phyloP scores from a whole-genome alignment of 306 rosid genomes.

The Delonix regia region DNA sequence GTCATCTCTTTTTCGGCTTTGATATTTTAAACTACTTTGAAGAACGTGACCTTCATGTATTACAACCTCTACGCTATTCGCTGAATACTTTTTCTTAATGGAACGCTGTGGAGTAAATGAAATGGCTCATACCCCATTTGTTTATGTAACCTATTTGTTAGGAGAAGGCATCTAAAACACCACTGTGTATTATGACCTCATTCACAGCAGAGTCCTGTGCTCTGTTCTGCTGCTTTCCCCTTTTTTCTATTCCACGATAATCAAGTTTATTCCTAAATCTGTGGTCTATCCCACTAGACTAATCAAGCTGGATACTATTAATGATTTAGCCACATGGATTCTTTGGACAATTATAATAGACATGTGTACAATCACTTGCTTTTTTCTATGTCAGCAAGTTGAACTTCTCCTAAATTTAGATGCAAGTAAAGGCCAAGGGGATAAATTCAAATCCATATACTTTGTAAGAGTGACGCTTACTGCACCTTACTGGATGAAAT shows the following conservation, averaged over 20 bases:
- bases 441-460: background rate
- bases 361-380: background rate
- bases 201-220: background rate
- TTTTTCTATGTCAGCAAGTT: background rate
- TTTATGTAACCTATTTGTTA: too few species aligned
- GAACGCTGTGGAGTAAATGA: background rate
- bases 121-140: background rate
- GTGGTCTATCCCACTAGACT: background rate
- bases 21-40: constrained; percentile 5
- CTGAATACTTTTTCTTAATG: background rate
- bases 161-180: background rate
- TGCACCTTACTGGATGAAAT: background rate
- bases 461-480: background rate
- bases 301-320: background rate
- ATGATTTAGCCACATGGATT: background rate
- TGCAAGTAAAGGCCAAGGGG: background rate
- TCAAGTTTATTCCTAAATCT: background rate
- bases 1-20: constrained; percentile 20
- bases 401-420: background rate
- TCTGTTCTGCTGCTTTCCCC: background rate
- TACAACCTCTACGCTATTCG: background rate
- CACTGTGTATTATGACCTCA: background rate
- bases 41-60: background rate
- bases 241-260: background rate
- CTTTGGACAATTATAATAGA: background rate